phyloP scores from a whole-genome alignment of 495 filamentous ascomycete species.

The Pyrenopolyporus hunteri region DNA sequence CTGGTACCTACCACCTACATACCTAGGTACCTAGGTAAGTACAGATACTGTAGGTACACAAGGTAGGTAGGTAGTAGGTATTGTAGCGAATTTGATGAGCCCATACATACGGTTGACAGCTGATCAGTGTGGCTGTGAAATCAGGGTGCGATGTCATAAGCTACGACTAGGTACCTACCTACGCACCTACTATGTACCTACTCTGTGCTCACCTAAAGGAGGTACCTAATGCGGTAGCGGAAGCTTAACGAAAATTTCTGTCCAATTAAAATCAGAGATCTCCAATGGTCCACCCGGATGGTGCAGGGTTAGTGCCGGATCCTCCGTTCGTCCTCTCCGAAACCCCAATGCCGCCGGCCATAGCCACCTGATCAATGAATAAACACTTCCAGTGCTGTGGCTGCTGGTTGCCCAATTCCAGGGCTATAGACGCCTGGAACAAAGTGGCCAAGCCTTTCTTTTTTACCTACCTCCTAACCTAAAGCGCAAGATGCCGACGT shows the following conservation, averaged over 20 bases:
- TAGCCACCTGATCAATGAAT: not conserved
- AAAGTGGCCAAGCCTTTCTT: not conserved
- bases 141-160: slow-evolving; percentile 26
- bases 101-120: not conserved
- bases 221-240: too few species aligned
- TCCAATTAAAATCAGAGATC: slow-evolving; percentile 8
- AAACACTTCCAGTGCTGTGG: not conserved
- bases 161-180: not conserved
- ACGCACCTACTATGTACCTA: too few species aligned
- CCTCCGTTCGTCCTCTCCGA: slow-evolving; percentile 10
- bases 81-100: too few species aligned
- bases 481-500: not conserved
- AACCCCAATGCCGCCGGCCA: not conserved
- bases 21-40: too few species aligned
- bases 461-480: too few species aligned
- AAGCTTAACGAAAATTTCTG: slow-evolving; percentile 8
- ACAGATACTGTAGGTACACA: not conserved
- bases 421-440: not conserved
- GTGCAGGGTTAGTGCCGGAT: slow-evolving; percentile 5
- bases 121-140: slow-evolving; percentile 21
- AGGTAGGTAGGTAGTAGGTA: not conserved
- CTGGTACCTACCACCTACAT: too few species aligned
- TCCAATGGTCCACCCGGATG: not conserved
- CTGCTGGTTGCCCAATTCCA: not conserved
- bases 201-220: too few species aligned